phyloP scores from a whole-genome alignment of 495 filamentous ascomycete species.

The Tricharina praecox region DNA sequence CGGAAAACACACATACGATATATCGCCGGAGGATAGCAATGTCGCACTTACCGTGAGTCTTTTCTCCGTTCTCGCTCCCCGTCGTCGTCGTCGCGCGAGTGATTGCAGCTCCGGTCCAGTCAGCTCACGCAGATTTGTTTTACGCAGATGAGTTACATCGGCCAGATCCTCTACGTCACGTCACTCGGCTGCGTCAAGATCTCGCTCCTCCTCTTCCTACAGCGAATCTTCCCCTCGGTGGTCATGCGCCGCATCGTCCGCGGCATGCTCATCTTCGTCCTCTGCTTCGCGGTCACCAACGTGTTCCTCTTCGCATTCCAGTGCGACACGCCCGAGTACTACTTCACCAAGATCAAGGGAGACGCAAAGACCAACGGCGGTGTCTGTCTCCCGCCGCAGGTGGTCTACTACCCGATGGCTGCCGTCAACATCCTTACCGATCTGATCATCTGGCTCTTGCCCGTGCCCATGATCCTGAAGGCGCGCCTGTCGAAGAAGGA shows the following conservation, averaged over 20 bases:
- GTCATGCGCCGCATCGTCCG: conserved; percentile 3
- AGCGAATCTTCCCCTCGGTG: conserved; percentile 1
- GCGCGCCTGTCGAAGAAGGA: conserved; percentile 30
- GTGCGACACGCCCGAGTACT: conserved; percentile 7
- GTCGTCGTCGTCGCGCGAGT: too few relatives aligned
- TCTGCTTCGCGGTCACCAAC: conserved; percentile 7
- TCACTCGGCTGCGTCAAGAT: conserved; percentile 5
- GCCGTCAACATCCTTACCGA: conserved; percentile 38
- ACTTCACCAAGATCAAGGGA: conserved; percentile 4
- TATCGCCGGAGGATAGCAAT: neutral
- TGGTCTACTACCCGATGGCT: conserved; percentile 27
- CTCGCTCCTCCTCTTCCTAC: conserved; percentile 4
- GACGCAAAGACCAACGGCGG: neutral
- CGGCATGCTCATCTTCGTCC: conserved; percentile 4
- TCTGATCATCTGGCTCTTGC: conserved; percentile 34
- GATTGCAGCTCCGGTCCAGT: too few relatives aligned
- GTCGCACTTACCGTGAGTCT: conserved; percentile 3
- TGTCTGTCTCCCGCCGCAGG: conserved; percentile 4
- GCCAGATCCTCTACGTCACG: conserved; percentile 6
- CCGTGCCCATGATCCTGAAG: conserved; percentile 34
- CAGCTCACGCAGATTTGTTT: too few relatives aligned
- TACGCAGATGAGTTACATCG: conserved; percentile 3
- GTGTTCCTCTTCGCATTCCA: conserved; percentile 6
- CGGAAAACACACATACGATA: conserved; percentile 7
- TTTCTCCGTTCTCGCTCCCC: too few relatives aligned